Base-by-base conservation (phyloP, 1,284 basidiomycete species). In the Malassezia psittaci region DNA sequence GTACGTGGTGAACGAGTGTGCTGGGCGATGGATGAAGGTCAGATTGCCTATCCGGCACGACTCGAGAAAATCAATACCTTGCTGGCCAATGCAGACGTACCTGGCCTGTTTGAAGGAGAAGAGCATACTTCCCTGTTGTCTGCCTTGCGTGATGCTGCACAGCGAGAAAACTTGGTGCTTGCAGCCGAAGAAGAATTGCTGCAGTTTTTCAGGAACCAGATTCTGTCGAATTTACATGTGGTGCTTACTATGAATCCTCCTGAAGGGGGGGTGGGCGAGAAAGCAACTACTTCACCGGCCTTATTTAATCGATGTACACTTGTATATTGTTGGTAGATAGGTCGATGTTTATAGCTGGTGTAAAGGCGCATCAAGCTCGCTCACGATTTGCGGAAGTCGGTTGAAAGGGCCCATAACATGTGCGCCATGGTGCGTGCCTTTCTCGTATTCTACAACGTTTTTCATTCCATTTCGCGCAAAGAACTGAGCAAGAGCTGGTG, bases 1-100 rank as follows among this genome's bases (percentile, higher is more conserved):
- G 94, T 90, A 79, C 96, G 96, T 74, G 91, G 90, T 65, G 94
- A 99, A 77, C 96, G 96, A 78, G 87, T 99, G 39, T 96, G 90
- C 74, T 99, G 98, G 81, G 96, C 98, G 77, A 96, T 99, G 41
- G 94, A 99, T 76, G 94, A 99, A 76, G 94, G 90, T 1, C 98
- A 99, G 69, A 91, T 98, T 29, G 84, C 96, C 37, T 93, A 98
- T 75, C 90, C 94, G 5, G 94, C 94, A 53, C 96, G 98, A 80
- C 79, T 99, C 59, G 94, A 99, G 75, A 84, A 94, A 34, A 96
- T 99, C 90, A 99, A 99, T 76, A 99, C 66, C n/a, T 82, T 99
- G 4, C 82, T 99, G 12, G 96, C 94, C 38, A 99, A 99, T 69
- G 93, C 93, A n/a, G 94, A 99, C 76, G 93, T 99, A 15, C 94